Evolutionary conservation across 176 grass and related monocot genomes (phyloP).

Genomic region (Sorghum bicolor): Sorghum_bicolor_NCBIv3 NC_012871.2:5273501-5274000

Average conservation of each 20-base stretch:
- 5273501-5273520: slow-evolving; percentile 77
- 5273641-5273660: slow-evolving; percentile 59
- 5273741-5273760: slow-evolving; percentile 53
- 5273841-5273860: slow-evolving; percentile 59
- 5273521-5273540: slow-evolving; percentile 52
- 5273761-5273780: slow-evolving; percentile 60
- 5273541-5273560: slow-evolving; percentile 47
- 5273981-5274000: slow-evolving; percentile 64
- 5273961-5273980: slow-evolving; percentile 42
- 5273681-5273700: slow-evolving; percentile 59
- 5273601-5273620: slow-evolving; percentile 62
- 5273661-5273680: slow-evolving; percentile 40
- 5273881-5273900: slow-evolving; percentile 50
- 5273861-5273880: slow-evolving; percentile 66
- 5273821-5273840: slow-evolving; percentile 74
- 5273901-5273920: slow-evolving; percentile 63
- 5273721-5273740: slow-evolving; percentile 52
- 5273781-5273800: slow-evolving; percentile 57
- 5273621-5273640: slow-evolving; percentile 64
- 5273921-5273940: slow-evolving; percentile 68
- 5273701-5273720: slow-evolving; percentile 85
- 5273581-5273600: slow-evolving; percentile 48
- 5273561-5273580: slow-evolving; percentile 82
- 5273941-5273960: slow-evolving; percentile 71
- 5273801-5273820: slow-evolving; percentile 70